Evolutionary conservation across 2,329 filamentous ascomycete genomes (phyloP).

Genomic region (Rutstroemia sp.): DNA sequence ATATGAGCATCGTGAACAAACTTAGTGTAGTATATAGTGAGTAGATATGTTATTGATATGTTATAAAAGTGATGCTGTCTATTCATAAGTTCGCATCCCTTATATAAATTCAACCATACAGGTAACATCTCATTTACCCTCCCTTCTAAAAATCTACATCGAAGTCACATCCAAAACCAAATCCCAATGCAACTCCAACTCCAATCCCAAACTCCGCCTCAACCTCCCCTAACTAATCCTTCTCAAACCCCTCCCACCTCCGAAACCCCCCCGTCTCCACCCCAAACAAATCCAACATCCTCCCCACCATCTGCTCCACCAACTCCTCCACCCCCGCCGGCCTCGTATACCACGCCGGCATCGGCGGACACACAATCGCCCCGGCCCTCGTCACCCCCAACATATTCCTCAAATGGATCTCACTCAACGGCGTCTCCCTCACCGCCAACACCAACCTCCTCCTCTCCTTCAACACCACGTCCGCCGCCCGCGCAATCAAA

Average conservation of each 20-base stretch:
- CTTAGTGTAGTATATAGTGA: too few species aligned
- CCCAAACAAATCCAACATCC: background rate
- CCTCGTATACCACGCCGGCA: background rate
- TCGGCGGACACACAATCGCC: constrained; percentile 35
- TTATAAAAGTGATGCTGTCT: too few species aligned
- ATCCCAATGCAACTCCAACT: background rate
- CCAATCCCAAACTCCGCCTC: too few species aligned
- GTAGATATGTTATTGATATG: too few species aligned
- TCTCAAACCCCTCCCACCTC: background rate
- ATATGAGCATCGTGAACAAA: too few species aligned
- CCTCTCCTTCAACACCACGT: constrained; percentile 40
- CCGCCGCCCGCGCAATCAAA: constrained; percentile 38
- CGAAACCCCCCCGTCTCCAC: background rate
- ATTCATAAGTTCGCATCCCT: too few species aligned
- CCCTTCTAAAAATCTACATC: too few species aligned
- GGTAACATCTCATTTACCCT: too few species aligned
- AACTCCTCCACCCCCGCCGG: background rate
- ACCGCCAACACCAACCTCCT: constrained; percentile 34
- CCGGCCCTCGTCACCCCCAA: constrained; percentile 31
- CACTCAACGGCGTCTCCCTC: constrained; percentile 38
- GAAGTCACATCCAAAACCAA: background rate
- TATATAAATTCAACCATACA: too few species aligned
- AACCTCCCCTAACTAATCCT: constrained; percentile 16
- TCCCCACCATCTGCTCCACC: background rate
- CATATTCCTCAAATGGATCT: constrained; percentile 42